These are phyloP conservation scores for Fusarium fracticaudum DNA, from an alignment of 2,329 filamentous ascomycete species.

Conservation along the genomic window DNA sequence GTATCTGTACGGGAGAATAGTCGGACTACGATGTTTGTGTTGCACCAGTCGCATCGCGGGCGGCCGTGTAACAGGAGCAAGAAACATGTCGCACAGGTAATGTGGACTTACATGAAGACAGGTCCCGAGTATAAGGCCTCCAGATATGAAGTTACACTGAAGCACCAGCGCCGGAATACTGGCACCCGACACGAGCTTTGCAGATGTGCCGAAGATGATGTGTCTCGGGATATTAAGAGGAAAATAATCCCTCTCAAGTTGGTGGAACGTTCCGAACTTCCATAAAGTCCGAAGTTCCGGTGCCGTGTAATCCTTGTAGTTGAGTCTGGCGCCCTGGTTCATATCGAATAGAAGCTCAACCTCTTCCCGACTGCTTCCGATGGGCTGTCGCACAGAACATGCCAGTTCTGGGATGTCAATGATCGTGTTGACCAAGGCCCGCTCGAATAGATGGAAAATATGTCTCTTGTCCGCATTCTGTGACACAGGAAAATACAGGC, in stretches of 20 bases:
- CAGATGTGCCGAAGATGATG: slow-evolving; percentile 6
- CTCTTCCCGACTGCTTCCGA: background rate
- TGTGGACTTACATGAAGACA: slow-evolving; percentile 1
- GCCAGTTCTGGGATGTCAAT: slow-evolving; percentile 18
- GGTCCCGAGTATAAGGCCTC: slow-evolving; percentile 5
- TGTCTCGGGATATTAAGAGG: slow-evolving; percentile 1
- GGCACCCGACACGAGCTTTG: background rate
- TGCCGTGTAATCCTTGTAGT: slow-evolving; percentile 15
- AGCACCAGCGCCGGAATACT: background rate
- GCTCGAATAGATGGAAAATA: background rate
- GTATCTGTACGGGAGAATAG: too few species aligned
- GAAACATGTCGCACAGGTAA: rapidly evolving
- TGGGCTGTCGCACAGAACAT: background rate
- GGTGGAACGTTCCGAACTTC: background rate
- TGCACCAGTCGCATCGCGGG: background rate
- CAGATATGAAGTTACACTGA: slow-evolving; percentile 10
- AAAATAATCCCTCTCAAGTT: background rate
- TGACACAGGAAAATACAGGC: background rate
- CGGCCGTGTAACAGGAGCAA: background rate
- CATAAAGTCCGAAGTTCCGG: background rate
- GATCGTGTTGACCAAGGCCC: background rate
- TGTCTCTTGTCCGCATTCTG: background rate
- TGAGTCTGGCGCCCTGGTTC: background rate
- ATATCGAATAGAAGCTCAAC: slow-evolving; percentile 10
- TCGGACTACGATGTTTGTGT: background rate